Base-by-base conservation (phyloP, 352 stramenopile species). In the Phytophthora pinifolia region DNA sequence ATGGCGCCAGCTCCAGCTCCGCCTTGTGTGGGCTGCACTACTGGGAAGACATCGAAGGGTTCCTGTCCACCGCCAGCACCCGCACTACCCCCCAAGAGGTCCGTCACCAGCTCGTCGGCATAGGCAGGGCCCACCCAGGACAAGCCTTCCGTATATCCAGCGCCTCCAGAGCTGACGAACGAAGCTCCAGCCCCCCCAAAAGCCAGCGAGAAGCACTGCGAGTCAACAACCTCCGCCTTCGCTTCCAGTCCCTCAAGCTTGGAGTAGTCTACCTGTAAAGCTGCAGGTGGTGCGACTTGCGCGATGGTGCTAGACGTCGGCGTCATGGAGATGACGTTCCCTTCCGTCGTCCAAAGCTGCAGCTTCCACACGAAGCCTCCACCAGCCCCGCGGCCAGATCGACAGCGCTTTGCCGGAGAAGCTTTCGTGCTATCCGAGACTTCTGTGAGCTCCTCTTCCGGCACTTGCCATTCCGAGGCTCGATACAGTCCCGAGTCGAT, bases 41-140 rank as follows among this genome's bases (percentile, higher is more conserved):
- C 59, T 37, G 79, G 79, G 14, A 86, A 86, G 7, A 89, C 41
- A 47, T 89, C 80, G 51, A 97, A 90, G 8, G 92, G 92, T 38
- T 92, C 70, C 20, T 72, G 44, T 9, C 86, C 86, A 15, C 92
- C 89, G 10, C 96, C 84, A 51, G 77, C 88, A 29, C 94, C 96
- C 18, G 94, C 94, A 58, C 89, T 98, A 7, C 95, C 95, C 27
- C 92, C 95, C 10, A 97, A 47, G 5, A 98, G 66, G 60, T 98
- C 90, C 6, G 59, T 46, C 2, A 96, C 65, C 2, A 44, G 32
- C 2, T 92, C 59, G 20, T 88, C 63, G 1, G 49, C 69, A 50
- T 90, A 88, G 4, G 38, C 12, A 34, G 58, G 35, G 0, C 58
- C 53, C 12, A 63, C 67, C 31, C 56, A 64, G 12, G 22, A 14